Evolutionary conservation across 371 early-diverging fungal genomes (phyloP).

Genomic region (Mucor racemosus): DNA sequence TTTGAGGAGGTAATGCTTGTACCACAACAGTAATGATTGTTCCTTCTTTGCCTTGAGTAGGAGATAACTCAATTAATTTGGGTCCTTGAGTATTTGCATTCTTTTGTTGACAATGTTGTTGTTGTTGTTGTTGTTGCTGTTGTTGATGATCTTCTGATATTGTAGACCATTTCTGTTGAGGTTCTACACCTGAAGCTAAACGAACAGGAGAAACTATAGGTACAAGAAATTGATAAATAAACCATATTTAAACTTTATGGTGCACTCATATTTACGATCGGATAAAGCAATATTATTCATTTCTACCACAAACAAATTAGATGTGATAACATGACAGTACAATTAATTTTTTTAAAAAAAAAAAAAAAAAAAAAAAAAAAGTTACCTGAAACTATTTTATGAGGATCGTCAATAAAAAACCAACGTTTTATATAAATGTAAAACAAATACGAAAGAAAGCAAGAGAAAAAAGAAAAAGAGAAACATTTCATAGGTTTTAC

Average conservation of each 20-base stretch:
- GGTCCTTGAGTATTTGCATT: background rate
- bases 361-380: background rate
- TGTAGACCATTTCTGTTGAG: background rate
- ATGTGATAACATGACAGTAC: background rate
- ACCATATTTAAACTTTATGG: background rate
- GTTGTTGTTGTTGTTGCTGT: background rate
- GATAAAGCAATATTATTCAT: background rate
- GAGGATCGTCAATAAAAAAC: background rate
- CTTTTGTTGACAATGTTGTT: background rate
- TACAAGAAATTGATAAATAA: background rate
- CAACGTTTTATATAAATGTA: background rate
- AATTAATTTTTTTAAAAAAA: too few species aligned
- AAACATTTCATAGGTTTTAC: constrained; percentile 1
- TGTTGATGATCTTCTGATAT: background rate
- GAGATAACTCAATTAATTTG: background rate
- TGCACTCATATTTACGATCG: constrained; percentile 4
- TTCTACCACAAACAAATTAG: background rate
- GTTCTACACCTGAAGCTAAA: background rate
- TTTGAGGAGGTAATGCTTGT: background rate
- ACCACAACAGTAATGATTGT: constrained; percentile 10
- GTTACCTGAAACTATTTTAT: constrained; percentile 1
- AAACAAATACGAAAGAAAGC: background rate
- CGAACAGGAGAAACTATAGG: background rate
- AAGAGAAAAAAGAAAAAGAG: background rate
- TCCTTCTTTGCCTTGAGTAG: constrained; percentile 13